A percentile compares a stretch with the other conserved stretches of the same genome.
Conservation (phyloP, 768 basidiomycete species). For the Suillus lakei region DNA sequence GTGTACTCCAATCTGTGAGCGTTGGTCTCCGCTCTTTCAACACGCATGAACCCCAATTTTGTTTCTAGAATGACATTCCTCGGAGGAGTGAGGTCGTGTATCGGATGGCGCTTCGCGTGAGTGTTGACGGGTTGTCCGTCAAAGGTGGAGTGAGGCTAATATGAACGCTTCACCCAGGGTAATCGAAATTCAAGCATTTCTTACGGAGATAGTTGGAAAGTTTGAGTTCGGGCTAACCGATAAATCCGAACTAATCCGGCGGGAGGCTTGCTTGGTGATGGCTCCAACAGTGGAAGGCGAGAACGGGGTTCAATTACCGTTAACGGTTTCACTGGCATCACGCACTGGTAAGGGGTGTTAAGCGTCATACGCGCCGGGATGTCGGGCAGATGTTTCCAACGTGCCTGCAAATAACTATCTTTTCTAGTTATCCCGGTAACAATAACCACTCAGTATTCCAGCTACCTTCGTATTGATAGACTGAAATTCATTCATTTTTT, state of each 20-base stretch:
- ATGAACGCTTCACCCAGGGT: slow-evolving; percentile 32
- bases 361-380: neutral
- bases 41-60: neutral
- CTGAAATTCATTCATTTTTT: too few species aligned
- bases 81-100: slow-evolving; percentile 27
- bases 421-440: neutral
- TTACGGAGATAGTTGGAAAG: slow-evolving; percentile 57
- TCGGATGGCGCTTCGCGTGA: slow-evolving; percentile 40
- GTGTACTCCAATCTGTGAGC: slow-evolving; percentile 35
- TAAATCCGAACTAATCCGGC: slow-evolving; percentile 29
- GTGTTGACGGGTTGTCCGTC: neutral
- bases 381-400: neutral
- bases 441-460: too few species aligned
- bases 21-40: neutral
- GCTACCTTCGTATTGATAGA: too few species aligned
- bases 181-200: slow-evolving; percentile 60
- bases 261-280: slow-evolving; percentile 37
- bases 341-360: slow-evolving; percentile 7
- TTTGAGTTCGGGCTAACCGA: slow-evolving; percentile 53
- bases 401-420: neutral
- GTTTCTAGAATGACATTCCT: slow-evolving; percentile 34
- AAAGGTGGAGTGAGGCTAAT: neutral
- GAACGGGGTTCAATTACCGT: slow-evolving; percentile 37
- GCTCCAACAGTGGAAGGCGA: slow-evolving; percentile 40
- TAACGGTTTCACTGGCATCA: slow-evolving; percentile 28